Conservation (phyloP, 2,329 filamentous ascomycete species). For the Ophiostoma perfectum region DNA sequence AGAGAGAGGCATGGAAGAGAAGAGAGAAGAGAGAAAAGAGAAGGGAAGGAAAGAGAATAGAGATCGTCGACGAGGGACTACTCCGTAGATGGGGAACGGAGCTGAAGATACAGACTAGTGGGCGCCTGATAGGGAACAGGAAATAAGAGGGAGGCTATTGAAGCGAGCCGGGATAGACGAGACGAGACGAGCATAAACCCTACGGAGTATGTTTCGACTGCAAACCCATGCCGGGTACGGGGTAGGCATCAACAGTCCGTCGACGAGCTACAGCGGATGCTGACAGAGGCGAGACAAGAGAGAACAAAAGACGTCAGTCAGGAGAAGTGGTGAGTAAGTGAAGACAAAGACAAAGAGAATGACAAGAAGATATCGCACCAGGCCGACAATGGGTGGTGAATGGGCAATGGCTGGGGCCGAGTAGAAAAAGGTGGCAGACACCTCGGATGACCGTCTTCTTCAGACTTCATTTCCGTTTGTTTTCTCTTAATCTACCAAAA, state of each 20-base stretch:
- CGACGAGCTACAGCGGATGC: background rate
- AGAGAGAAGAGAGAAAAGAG: too few relatives aligned
- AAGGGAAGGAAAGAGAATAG: background rate
- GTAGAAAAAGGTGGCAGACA: background rate
- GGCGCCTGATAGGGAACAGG: background rate
- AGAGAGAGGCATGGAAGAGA: too few relatives aligned
- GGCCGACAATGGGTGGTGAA: background rate
- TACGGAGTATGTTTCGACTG: background rate
- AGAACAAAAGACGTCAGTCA: background rate
- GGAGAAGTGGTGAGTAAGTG: background rate
- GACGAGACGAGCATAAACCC: slow-evolving; percentile 4
- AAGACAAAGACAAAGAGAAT: background rate
- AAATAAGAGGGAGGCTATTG: slow-evolving; percentile 8
- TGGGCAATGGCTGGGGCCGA: background rate
- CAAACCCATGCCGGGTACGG: background rate
- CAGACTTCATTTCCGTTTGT: background rate
- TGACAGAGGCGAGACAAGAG: background rate
- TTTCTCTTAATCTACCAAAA: too few relatives aligned
- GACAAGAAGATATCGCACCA: background rate
- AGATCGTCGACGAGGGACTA: background rate
- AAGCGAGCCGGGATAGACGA: slow-evolving; percentile 7
- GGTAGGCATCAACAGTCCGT: background rate
- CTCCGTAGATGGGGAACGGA: background rate
- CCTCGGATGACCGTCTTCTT: background rate
- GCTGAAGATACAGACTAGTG: slow-evolving; percentile 9